Evolutionary conservation across 139 green algal species (phyloP), one percentile per base, ranked within the genome.

Genomic region (Desmodesmus armatus): DNA sequence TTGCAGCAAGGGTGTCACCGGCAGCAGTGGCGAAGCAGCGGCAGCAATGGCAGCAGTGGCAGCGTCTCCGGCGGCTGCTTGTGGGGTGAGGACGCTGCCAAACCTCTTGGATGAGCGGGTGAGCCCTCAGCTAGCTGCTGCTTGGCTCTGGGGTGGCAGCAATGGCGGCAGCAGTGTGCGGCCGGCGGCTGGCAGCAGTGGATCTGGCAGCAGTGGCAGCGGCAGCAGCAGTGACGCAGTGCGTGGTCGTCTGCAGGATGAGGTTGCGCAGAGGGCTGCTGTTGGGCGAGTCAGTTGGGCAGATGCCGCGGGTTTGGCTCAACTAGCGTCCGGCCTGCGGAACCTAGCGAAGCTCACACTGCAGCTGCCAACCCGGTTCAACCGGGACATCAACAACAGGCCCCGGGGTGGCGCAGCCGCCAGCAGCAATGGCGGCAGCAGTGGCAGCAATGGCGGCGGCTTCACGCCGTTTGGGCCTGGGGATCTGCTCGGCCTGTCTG

Each of bases 71-170:
- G 21, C 9, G 3, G 60, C 5, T 35, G 33, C 60, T 15, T 15
- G 9, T 37, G 60, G 60, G 23, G 31, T 69, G 19, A 35, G 39
- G 19, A 65, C 72, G 4, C 72, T 82, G 55, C 76, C 76, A 41
- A 55, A 82, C 72, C 47, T 82, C 55, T 55, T 82, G 15, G 53
- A 82, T 71, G 37, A 53, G 3, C 37, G 35, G 40, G 27, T 82
- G n/a, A 71, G 27, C 21, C n/a, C 55, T 55, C 55, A 71, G 37
- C 33, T 82, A 37, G 55, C 47, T 29, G 76, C 76, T n/a, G 76
- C 76, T 2, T 82, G 76, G 76, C 76, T 82, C 5, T 82, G 76
- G 76, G 76, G 53, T 55, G 40, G 53, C 55, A 66, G 76, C 71
- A 40, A 41, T 41, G 23, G 71, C 71, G 49, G 71, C 27, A 62